Base-by-base conservation (phyloP, 2,329 filamentous ascomycete genomes). In the Phaeosphaeria sp. region DNA sequence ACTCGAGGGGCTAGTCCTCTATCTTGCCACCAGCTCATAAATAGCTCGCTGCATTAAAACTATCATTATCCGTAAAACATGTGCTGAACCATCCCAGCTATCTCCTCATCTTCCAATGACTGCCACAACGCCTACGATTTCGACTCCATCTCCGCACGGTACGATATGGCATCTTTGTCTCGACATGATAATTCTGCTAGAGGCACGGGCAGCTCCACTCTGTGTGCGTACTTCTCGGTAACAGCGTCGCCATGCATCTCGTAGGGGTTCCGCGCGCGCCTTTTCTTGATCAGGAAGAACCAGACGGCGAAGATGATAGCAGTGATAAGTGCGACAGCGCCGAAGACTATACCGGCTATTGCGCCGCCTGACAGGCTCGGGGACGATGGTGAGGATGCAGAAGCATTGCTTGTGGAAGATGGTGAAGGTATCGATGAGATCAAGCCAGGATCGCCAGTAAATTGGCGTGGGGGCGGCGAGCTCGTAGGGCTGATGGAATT, bases 311-410 rank as follows among this genome's bases (percentile, higher is more conserved):
- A 46, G 17, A 51, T n/a, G 30, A 44, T 18, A n/a, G 36, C 24
- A 42, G 17, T 5, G 33, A 61, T 7, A 39, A 60, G 18, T 13
- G 43, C 46, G 7, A 55, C 33, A 21, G 30, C 51, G 9, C 51
- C 61, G 20, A 58, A 44, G 33, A 42, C 53, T 11, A 65, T 60
- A 25, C 63, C 63, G 15, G 45, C 54, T 49, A 65, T 63, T 3
- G 60, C 63, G 22, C 63, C 63, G 13, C 48, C 21, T 25, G 60
- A 55, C 22, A 65, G 27, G 6, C 30, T 27, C 24, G 55, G 30
- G 7, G 55, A 27, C 18, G 43, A 18, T 27, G 30, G 25, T 22
- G 50, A n/a, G 39, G 51, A 40, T 17, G 48, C n/a, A 17, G 43
- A 46, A 18, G 30, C 11, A 13, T 13, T 30, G 11, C 11, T 30